Base-by-base conservation (phyloP, 2,329 filamentous ascomycete species). In the Aspergillus sp. region DNA sequence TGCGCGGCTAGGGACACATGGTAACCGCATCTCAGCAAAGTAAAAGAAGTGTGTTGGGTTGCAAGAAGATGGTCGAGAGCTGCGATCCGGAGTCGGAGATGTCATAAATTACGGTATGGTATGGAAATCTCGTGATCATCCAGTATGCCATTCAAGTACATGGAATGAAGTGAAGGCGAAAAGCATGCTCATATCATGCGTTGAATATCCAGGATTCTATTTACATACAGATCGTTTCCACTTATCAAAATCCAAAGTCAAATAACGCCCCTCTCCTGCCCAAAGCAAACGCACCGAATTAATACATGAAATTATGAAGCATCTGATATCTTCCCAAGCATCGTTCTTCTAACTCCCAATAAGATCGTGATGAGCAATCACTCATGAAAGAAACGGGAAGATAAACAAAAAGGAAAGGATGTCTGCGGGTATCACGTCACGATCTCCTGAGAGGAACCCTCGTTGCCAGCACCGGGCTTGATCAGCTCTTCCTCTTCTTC, bases 401-500 rank as follows among this genome's bases (percentile, higher is more conserved):
- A 27, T 13, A 20, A 35, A 44, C 12, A 17, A 35, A 30, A 42
- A 43, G 10, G 25, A 33, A n/a, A 17, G 12, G 13, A 3, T 32
- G 17, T 12, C 17, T 30, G 27, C 33, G 33, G 37, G 32, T 44
- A 44, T 48, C 57, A 69, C 42, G 65, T 65, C 44, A 59, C 59
- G 41, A 68, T 51, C 53, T 66, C 60, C 46, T 62, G 60, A 48
- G 49, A 56, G 19, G 37, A 52, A 30, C 54, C 55, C n/a, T 68
- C 63, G 27, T 49, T 41, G 7, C 47, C 17, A 37, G 53, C 49
- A 32, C 75, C 76, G 37, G 86, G 83, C 50, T 88, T 78, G 52
- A 94, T 82, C 45, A 88, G 72, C 10, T 30, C 25, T 70, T 95
- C 88, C 64, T 88, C 84, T 23, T 75, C 72, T 15, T 56, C 71